Evolutionary conservation across 1,284 basidiomycete species (phyloP).

Genomic region (Volvariella volvacea): DNA sequence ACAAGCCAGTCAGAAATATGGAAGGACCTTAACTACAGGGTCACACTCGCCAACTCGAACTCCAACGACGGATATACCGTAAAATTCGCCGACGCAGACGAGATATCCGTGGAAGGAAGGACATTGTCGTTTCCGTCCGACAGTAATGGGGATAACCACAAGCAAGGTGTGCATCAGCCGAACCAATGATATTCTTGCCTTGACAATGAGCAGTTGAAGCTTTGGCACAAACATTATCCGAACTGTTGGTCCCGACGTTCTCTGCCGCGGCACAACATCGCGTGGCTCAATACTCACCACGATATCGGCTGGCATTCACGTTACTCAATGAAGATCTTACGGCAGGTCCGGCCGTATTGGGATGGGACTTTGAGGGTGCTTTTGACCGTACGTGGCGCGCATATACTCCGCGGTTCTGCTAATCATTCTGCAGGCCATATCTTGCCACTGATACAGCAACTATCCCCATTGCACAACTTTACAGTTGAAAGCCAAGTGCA

Average conservation of each 20-base stretch:
- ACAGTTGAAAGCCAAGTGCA: conserved; percentile 93
- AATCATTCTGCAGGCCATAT: conserved; percentile 53
- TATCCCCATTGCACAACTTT: conserved; percentile 78
- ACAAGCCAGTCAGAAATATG: conserved; percentile 18
- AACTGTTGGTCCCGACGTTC: conserved; percentile 46
- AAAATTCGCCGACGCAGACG: background rate
- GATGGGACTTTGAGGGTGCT: conserved; percentile 69
- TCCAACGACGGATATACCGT: conserved; percentile 22
- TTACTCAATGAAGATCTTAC: conserved; percentile 84
- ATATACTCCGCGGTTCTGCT: conserved; percentile 9
- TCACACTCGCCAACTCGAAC: conserved; percentile 15
- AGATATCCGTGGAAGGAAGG: too few relatives aligned
- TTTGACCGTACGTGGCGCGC: conserved; percentile 48
- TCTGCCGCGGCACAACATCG: conserved; percentile 42
- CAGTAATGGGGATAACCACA: too few relatives aligned
- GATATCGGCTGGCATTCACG: conserved; percentile 77
- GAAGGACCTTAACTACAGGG: conserved; percentile 23
- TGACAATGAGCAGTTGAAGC: too few relatives aligned
- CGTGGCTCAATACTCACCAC: conserved; percentile 68
- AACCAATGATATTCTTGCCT: too few relatives aligned
- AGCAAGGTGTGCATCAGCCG: too few relatives aligned
- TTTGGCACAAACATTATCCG: background rate
- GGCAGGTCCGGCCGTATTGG: conserved; percentile 49
- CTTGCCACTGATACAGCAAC: conserved; percentile 52
- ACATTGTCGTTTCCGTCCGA: too few relatives aligned